Conservation (phyloP, 164 flowering plant genomes). For the Magnolia officinalis region DNA sequence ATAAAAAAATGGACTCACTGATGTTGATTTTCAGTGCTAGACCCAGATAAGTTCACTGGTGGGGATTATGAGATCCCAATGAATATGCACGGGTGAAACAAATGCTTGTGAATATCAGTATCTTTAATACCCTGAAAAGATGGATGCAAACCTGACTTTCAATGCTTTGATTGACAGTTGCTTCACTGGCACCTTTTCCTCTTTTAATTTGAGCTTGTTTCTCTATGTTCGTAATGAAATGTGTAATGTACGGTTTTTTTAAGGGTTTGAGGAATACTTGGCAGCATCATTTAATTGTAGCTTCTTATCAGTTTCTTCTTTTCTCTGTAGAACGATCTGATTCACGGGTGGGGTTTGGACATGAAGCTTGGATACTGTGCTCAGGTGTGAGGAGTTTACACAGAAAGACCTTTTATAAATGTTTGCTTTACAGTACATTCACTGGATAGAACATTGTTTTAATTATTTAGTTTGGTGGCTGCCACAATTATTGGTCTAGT, state of each 20-base stretch:
- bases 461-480: too few relatives aligned
- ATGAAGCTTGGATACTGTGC: constrained; percentile 82
- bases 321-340: constrained; percentile 61
- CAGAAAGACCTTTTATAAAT: too few relatives aligned
- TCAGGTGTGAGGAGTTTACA: constrained; percentile 33
- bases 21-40: too few relatives aligned
- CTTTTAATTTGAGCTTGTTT: background rate
- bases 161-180: background rate
- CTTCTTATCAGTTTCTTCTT: background rate
- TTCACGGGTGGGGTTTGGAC: constrained; percentile 91
- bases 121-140: background rate
- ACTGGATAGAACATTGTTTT: background rate
- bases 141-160: background rate
- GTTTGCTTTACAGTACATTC: background rate
- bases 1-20: too few relatives aligned
- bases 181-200: background rate
- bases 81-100: too few relatives aligned
- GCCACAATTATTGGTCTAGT: too few relatives aligned
- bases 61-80: too few relatives aligned
- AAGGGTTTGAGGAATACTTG: background rate
- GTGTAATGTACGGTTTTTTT: background rate
- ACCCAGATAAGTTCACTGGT: too few relatives aligned
- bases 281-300: background rate
- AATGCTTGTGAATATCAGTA: background rate
- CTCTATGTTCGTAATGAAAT: background rate